Conservation (phyloP, 2,329 filamentous ascomycete species). For the Sporothrix variecibatus region DNA sequence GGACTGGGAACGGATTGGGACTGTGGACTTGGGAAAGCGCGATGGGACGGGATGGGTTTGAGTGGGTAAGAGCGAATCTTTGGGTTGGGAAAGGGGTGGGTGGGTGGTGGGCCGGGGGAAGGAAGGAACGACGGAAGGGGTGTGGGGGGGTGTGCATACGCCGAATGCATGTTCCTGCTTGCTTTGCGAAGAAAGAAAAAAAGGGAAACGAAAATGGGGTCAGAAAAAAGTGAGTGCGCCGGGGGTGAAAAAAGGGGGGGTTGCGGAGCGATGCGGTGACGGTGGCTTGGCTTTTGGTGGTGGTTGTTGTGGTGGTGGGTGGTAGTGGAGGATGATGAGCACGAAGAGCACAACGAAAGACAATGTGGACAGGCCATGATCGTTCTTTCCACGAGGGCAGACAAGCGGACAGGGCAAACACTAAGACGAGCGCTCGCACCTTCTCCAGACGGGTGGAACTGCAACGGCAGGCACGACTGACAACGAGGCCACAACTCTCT, state of each 20-base stretch:
- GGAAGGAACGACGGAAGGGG: not conserved
- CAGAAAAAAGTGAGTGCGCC: not conserved
- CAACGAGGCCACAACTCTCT: not conserved
- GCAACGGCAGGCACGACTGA: not conserved
- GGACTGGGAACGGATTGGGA: constrained; percentile 15
- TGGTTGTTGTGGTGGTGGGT: too few relatives aligned
- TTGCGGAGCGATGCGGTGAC: constrained; percentile 30
- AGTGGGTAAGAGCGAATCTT: constrained; percentile 28
- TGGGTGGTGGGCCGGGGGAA: constrained; percentile 17
- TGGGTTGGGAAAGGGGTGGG: constrained; percentile 27
- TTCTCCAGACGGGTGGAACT: not conserved
- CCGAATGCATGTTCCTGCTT: constrained; percentile 18
- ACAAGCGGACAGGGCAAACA: not conserved
- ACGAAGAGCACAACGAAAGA: not conserved
- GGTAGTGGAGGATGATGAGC: not conserved
- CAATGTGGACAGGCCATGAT: not conserved
- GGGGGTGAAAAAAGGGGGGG: constrained; percentile 5
- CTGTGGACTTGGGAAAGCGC: constrained; percentile 19
- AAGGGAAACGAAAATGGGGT: not conserved
- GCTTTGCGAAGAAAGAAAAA: not conserved
- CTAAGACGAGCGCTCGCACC: not conserved
- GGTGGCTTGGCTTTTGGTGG: constrained; percentile 17
- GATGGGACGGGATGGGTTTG: constrained; percentile 25
- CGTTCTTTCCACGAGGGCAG: constrained; percentile 1
- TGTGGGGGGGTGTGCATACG: constrained; percentile 26